phyloP scores from a whole-genome alignment of 805 yeast species.

The Komagataella phaffii region DNA sequence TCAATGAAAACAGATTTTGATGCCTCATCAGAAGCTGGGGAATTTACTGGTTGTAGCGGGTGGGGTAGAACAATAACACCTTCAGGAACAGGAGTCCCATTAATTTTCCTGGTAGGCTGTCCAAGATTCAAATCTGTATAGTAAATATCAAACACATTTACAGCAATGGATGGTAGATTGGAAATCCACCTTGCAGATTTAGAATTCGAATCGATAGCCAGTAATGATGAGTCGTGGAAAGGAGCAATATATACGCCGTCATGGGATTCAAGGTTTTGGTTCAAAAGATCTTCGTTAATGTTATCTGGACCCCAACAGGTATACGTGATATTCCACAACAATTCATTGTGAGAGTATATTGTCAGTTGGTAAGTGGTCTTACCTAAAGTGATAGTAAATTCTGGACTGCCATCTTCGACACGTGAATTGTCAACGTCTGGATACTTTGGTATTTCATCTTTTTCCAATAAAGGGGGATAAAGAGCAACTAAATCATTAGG shows the following conservation, averaged over 20 bases:
- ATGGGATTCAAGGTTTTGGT: slow-evolving; percentile 37
- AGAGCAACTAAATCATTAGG: slow-evolving; percentile 1
- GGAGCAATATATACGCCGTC: slow-evolving; percentile 79
- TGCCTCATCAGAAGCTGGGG: slow-evolving; percentile 2
- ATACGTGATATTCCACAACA: slow-evolving; percentile 78
- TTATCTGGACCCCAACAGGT: slow-evolving; percentile 90
- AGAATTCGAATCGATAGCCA: slow-evolving; percentile 60
- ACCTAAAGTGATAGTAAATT: slow-evolving; percentile 41
- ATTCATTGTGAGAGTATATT: slow-evolving; percentile 61
- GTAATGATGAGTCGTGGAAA: slow-evolving; percentile 62
- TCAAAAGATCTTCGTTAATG: slow-evolving; percentile 41
- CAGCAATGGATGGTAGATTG: slow-evolving; percentile 56
- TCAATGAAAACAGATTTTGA: slow-evolving; percentile 47
- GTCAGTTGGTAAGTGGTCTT: slow-evolving; percentile 59
- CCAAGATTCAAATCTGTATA: slow-evolving; percentile 9
- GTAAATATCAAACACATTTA: slow-evolving; percentile 70
- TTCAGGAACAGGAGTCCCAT: background rate
- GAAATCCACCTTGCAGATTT: slow-evolving; percentile 74
- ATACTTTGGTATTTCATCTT: background rate
- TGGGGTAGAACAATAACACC: slow-evolving; percentile 52
- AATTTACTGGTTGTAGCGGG: slow-evolving; percentile 35
- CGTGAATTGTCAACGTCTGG: background rate
- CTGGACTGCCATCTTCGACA: background rate
- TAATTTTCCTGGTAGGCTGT: slow-evolving; percentile 8
- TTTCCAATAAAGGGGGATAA: background rate